Evolutionary conservation across 2,329 filamentous ascomycete species (phyloP).

Genomic region (Penicillium fuscoglaucum): DNA sequence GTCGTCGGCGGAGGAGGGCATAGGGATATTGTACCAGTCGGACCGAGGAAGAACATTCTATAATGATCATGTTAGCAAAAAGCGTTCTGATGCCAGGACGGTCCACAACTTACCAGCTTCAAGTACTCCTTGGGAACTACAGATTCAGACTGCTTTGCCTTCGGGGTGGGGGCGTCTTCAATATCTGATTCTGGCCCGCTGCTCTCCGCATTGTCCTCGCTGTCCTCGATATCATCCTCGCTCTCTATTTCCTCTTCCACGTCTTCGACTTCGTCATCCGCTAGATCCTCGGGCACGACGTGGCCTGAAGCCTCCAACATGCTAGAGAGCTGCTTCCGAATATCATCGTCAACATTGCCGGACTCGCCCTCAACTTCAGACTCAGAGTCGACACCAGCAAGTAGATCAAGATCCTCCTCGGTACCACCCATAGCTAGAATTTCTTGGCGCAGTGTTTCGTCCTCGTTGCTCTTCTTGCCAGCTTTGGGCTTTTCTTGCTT

Average conservation of each 20-base stretch:
- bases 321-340: slow-evolving; percentile 44
- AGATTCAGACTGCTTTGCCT: slow-evolving; percentile 23
- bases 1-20: slow-evolving; percentile 54
- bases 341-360: slow-evolving; percentile 35
- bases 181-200: slow-evolving; percentile 29
- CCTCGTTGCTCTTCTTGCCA: slow-evolving; percentile 20
- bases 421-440: slow-evolving; percentile 51
- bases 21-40: slow-evolving; percentile 65
- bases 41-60: slow-evolving; percentile 62
- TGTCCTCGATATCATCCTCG: slow-evolving; percentile 36
- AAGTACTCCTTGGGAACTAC: slow-evolving; percentile 39
- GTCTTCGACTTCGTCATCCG: slow-evolving; percentile 33
- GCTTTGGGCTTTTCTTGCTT: slow-evolving; percentile 20
- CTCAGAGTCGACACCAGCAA: slow-evolving; percentile 48
- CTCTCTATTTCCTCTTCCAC: slow-evolving; percentile 33
- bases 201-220: slow-evolving; percentile 29
- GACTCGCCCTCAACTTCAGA: slow-evolving; percentile 46
- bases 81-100: slow-evolving; percentile 8
- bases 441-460: slow-evolving; percentile 43
- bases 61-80: slow-evolving; percentile 22
- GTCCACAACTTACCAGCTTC: slow-evolving; percentile 33
- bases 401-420: slow-evolving; percentile 50
- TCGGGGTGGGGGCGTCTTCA: slow-evolving; percentile 29
- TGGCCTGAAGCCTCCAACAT: slow-evolving; percentile 40
- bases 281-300: slow-evolving; percentile 37